phyloP scores from a whole-genome alignment of 2,329 filamentous ascomycete genomes.

The Fusarium incarnatum region DNA sequence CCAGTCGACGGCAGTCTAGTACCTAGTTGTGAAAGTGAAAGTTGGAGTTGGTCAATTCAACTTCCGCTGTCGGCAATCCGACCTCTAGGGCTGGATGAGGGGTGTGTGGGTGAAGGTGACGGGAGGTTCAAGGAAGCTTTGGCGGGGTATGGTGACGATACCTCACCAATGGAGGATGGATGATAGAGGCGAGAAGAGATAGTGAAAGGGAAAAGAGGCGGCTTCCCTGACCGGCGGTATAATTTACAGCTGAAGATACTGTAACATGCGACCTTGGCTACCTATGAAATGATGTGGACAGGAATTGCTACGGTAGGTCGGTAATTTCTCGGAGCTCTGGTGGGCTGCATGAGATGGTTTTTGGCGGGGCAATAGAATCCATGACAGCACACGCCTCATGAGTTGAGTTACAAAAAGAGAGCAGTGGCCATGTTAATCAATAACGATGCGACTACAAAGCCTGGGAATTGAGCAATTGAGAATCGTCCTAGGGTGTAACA shows the following conservation, averaged over 20 bases:
- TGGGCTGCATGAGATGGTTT: conserved; percentile 41
- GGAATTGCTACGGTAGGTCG: conserved; percentile 45
- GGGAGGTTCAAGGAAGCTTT: conserved; percentile 30
- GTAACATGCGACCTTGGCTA: conserved; percentile 15
- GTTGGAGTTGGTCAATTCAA: conserved; percentile 12
- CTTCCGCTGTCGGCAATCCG: conserved; percentile 30
- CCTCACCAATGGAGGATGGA: conserved; percentile 19
- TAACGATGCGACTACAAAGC: not conserved
- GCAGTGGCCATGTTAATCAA: not conserved
- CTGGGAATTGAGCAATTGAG: not conserved
- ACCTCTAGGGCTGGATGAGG: conserved; percentile 36
- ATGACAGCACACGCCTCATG: conserved; percentile 26
- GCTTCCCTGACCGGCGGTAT: conserved; percentile 42
- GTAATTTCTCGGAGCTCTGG: conserved; percentile 48
- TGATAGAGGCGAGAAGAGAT: not conserved
- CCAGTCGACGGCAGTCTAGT: not conserved
- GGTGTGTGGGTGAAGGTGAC: conserved; percentile 27
- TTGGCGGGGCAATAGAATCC: conserved; percentile 40
- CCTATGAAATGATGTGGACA: conserved; percentile 42
- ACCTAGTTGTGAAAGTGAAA: not conserved
- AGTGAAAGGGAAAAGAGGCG: conserved; percentile 36
- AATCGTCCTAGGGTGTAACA: not conserved
- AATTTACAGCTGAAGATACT: conserved; percentile 31
- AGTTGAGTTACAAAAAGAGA: not conserved
- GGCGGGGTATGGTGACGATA: conserved; percentile 13